Conservation (phyloP, 306 rosid genomes). For the Astragalus membranaceus region DNA sequence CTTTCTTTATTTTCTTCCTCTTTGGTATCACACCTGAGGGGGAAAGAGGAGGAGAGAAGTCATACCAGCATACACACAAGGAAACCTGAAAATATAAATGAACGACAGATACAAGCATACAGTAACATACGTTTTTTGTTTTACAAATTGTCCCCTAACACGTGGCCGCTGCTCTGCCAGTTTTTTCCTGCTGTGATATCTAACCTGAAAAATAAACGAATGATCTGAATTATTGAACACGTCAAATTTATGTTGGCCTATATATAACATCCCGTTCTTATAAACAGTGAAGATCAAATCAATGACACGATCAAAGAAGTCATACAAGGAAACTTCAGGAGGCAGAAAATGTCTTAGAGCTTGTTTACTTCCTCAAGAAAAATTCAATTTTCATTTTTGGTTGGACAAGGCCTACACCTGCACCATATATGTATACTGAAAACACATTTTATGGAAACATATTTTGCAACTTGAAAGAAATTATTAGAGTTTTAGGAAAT, state of each 20-base stretch:
- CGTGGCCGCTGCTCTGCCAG: constrained; percentile 75
- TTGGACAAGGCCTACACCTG: too few species aligned
- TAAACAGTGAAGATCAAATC: neutral
- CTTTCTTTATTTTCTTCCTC: constrained; percentile 28
- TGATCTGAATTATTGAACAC: constrained; percentile 9
- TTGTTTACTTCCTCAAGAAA: too few species aligned
- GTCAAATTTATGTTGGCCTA: neutral
- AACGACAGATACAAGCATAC: constrained; percentile 14
- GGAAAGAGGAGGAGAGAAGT: neutral
- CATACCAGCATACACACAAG: neutral
- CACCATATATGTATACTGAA: too few species aligned
- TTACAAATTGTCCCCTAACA: constrained; percentile 62
- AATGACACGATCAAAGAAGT: neutral
- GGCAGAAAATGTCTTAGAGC: neutral
- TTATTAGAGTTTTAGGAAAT: too few species aligned
- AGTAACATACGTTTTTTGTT: constrained; percentile 29
- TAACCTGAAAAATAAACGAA: constrained; percentile 36
- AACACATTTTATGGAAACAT: too few species aligned
- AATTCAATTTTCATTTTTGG: too few species aligned
- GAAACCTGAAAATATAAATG: neutral
- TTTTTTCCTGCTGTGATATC: constrained; percentile 63
- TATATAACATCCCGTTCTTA: neutral
- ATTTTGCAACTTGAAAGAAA: too few species aligned
- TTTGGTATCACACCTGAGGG: constrained; percentile 32
- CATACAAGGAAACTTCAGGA: neutral